phyloP scores from a whole-genome alignment of 352 stramenopile species.

The Aphanomyces stellatus region DNA sequence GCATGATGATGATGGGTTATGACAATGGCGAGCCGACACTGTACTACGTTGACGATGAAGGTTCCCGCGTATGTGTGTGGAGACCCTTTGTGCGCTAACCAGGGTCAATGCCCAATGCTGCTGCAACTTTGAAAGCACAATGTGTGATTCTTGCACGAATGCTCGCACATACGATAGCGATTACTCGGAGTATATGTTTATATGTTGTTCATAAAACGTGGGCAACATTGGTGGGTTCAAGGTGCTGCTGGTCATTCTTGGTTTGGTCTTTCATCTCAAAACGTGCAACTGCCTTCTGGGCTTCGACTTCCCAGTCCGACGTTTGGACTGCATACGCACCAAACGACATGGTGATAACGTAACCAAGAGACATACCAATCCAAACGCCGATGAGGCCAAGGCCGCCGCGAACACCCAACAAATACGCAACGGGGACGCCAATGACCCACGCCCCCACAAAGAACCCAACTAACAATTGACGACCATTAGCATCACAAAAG shows the following conservation, averaged over 20 bases:
- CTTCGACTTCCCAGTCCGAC: conserved; percentile 52
- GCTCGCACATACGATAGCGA: too few species aligned
- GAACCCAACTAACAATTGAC: not conserved
- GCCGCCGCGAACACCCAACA: conserved; percentile 22
- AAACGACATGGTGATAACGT: conserved; percentile 62
- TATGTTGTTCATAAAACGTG: too few species aligned
- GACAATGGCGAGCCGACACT: conserved; percentile 96
- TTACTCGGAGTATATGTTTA: too few species aligned
- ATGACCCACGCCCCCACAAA: conserved; percentile 63
- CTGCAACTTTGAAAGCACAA: conserved; percentile 94
- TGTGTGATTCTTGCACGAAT: too few species aligned
- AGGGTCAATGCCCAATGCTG: conserved; percentile 96
- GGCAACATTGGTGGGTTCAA: too few species aligned
- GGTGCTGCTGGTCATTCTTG: not conserved
- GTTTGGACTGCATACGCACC: conserved; percentile 39
- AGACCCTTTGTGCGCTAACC: conserved; percentile 84
- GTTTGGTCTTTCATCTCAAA: not conserved
- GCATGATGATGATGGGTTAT: conserved; percentile 99
- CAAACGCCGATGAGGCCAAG: conserved; percentile 69
- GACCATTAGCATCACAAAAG: not conserved
- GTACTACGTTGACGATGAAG: conserved; percentile 99
- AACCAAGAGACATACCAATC: conserved; percentile 60
- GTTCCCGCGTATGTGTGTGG: conserved; percentile 94
- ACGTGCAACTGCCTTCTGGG: conserved; percentile 38
- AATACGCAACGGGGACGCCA: conserved; percentile 58